A percentile compares a stretch with the other conserved stretches of the same genome.
These are phyloP conservation scores for Metschnikowia chrysomelidarum DNA, from an alignment of 805 yeast genomes.

Conservation along the genomic window DNA sequence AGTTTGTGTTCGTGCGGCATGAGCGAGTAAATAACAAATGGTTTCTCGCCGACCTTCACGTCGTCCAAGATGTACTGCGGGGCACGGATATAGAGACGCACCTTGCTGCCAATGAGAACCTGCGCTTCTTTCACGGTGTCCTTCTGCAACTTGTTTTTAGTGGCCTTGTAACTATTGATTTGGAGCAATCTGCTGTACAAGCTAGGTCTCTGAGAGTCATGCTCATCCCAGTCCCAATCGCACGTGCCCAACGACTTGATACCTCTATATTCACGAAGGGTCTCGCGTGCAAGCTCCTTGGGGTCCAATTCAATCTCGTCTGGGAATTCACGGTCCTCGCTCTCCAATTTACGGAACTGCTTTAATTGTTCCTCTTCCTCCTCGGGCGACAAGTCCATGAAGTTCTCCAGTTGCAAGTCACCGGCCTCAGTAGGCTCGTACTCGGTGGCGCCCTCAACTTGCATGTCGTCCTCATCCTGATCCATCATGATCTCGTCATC, in stretches of 20 bases:
- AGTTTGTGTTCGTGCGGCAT: slow-evolving; percentile 83
- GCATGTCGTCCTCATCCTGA: slow-evolving; percentile 27
- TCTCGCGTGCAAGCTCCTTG: slow-evolving; percentile 67
- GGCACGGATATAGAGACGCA: slow-evolving; percentile 57
- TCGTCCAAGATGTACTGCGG: slow-evolving; percentile 47
- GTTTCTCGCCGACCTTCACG: slow-evolving; percentile 41
- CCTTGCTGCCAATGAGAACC: slow-evolving; percentile 56
- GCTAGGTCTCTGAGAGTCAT: slow-evolving; percentile 70
- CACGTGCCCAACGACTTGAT: slow-evolving; percentile 76
- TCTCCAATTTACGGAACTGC: slow-evolving; percentile 63
- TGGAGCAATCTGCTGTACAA: slow-evolving; percentile 77
- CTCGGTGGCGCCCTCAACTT: slow-evolving; percentile 28
- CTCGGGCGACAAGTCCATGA: slow-evolving; percentile 72
- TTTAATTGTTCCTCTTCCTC: slow-evolving; percentile 79
- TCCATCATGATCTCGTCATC: slow-evolving; percentile 34
- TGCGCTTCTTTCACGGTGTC: slow-evolving; percentile 47
- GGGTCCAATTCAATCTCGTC: slow-evolving; percentile 91
- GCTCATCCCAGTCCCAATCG: slow-evolving; percentile 85
- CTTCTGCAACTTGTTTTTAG: slow-evolving; percentile 66
- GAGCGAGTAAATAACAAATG: slow-evolving; percentile 70
- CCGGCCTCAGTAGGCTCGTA: slow-evolving; percentile 47
- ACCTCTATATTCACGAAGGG: slow-evolving; percentile 80
- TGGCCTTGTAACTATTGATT: slow-evolving; percentile 72
- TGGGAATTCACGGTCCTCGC: slow-evolving; percentile 89
- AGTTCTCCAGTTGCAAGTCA: slow-evolving; percentile 46